Evolutionary conservation across 2,329 filamentous ascomycete species (phyloP), one percentile per base, ranked within the genome.

Genomic region (Colletotrichum higginsianum): DNA sequence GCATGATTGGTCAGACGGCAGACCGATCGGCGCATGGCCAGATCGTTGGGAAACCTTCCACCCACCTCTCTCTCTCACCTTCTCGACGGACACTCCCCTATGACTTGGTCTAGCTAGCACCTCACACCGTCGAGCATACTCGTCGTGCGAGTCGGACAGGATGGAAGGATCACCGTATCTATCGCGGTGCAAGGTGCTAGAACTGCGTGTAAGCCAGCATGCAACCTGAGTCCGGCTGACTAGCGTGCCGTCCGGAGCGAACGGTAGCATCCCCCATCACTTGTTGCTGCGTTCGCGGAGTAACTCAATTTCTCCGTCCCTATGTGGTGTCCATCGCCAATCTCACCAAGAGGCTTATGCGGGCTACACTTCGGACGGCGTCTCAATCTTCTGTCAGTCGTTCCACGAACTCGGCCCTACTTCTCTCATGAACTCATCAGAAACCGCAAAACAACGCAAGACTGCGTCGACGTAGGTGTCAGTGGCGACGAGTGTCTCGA

Each of bases 41-140:
- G 68, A 71, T 71, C 68, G 68, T 71, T 71, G 68, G 68, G 68
- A 71, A 68, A 44, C 53, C 56, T 56, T 65, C 61, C 52, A 40
- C 47, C 30, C 8, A 9, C 8, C 30, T 35, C 30, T 49, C 47
- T 53, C 49, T 47, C 5, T 42, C 30, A 53, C n/a, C 21, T 23
- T 16, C 26, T 35, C 35, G 30, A 35, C 30, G 30, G 30, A 9
- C 44, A 21, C 50, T 38, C 30, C 30, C 50, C 42, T 47, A 50
- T 42, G 38, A 21, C n/a, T 13, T 38, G 23, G 12, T 42, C 15
- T 58, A 23, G 16, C 23, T 30, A 35, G 30, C 30, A 35, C 30
- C 8, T 35, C 30, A 35, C 30, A 9, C 1, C 49, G 26, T n/a
- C 16, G 13, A 35, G 42, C 30, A 15, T 13, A 1, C 16, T 16